Evolutionary conservation across 176 grass and related monocot species (phyloP), one percentile per base, ranked within the genome.

Genomic region (Phyllostachys edulis): DNA sequence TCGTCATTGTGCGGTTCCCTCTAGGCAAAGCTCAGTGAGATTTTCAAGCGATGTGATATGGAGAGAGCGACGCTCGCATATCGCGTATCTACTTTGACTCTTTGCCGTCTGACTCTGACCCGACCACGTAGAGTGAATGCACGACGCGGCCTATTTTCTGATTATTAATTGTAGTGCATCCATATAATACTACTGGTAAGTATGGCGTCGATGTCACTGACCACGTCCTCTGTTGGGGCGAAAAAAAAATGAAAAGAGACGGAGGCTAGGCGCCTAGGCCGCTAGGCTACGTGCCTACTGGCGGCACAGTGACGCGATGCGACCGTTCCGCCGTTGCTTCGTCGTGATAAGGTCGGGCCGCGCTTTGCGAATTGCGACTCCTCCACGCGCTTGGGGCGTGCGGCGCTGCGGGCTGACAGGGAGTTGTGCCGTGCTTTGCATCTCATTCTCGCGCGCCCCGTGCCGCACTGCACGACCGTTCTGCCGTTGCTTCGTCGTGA

Each of bases 91-190:
- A 3, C 16, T 32, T 21, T 38, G 73, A 76, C 52, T 42, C 52
- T 4, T 4, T 23, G 2, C 20, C 21, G n/a, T 61, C 42, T 29
- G 26, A 63, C 24, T 61, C 42, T 29, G 26, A 63, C 24, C 11
- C 42, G 55, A 61, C 37, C 36, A 15, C 11, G 54, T 18, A 24
- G 74, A 77, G 74, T 77, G 74, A 77, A 77, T 20, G 55, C 74
- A 42, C 74, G 72, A 56, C 7, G 10, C 5, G 24, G 12, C 24
- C 60, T 15, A 24, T 29, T 32, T 63, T 15, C 12, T 10, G 21
- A 2, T 32, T 7, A 6, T 34, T 34, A 34, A 34, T 21, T 13
- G 24, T 23, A 61, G 9, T 1, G 60, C 2, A 63, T 27, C 23
- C 23, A 59, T 24, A 60, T 13, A 75, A 51, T 75, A 56, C 50